phyloP scores from a whole-genome alignment of 805 yeast genomes.

The Metschnikowia aberdeeniae region DNA sequence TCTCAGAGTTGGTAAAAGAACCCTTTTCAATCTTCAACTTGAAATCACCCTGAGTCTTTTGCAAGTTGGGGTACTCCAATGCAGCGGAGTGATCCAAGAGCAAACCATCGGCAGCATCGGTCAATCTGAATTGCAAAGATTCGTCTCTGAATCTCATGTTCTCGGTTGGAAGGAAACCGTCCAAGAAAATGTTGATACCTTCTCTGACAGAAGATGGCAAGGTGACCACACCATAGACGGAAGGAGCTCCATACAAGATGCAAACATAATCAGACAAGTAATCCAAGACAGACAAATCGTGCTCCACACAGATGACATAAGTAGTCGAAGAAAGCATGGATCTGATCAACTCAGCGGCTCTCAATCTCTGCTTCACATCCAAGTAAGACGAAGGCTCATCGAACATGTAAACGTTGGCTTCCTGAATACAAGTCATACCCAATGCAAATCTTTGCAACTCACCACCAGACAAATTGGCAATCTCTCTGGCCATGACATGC shows the following conservation, averaged over 20 bases:
- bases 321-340: conserved; percentile 69
- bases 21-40: conserved; percentile 77
- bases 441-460: conserved; percentile 97
- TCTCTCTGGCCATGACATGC: conserved; percentile 80
- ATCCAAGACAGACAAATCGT: conserved; percentile 96
- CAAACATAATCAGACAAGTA: conserved; percentile 95
- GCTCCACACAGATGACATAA: conserved; percentile 96
- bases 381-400: conserved; percentile 98
- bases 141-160: conserved; percentile 96
- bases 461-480: conserved; percentile 91
- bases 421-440: conserved; percentile 94
- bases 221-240: conserved; percentile 98
- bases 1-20: conserved; percentile 93
- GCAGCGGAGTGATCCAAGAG: conserved; percentile 75
- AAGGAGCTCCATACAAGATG: conserved; percentile 96
- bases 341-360: conserved; percentile 94
- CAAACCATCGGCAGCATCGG: conserved; percentile 80
- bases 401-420: conserved; percentile 96
- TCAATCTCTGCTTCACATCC: conserved; percentile 97
- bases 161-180: conserved; percentile 96
- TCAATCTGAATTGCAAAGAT: conserved; percentile 86
- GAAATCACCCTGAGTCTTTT: conserved; percentile 95
- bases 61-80: conserved; percentile 75
- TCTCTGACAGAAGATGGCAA: conserved; percentile 96
- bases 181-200: conserved; percentile 97